Percentiles rank a stretch among this genome's conserved stretches.
These are phyloP conservation scores for Lactarius akahatsu DNA, from an alignment of 768 basidiomycete genomes.

Conservation along the genomic window DNA sequence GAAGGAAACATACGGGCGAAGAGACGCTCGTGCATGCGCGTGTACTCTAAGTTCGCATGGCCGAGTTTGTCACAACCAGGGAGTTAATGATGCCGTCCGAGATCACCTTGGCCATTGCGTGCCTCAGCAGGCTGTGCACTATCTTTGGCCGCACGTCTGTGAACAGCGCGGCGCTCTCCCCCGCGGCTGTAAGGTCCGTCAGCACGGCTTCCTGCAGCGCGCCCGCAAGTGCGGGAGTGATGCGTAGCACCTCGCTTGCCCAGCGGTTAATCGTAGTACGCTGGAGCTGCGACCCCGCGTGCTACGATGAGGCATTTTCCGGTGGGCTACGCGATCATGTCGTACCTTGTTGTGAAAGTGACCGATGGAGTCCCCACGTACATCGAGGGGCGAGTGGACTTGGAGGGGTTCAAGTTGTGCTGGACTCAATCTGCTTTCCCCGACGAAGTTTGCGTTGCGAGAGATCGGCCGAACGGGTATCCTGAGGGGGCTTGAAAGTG, in stretches of 20 bases:
- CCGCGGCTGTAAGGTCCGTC: slow-evolving; percentile 53
- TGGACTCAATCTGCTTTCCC: background rate
- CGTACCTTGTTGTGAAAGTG: slow-evolving; percentile 83
- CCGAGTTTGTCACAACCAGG: slow-evolving; percentile 81
- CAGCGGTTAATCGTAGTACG: slow-evolving; percentile 79
- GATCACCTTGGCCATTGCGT: slow-evolving; percentile 74
- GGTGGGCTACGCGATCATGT: background rate
- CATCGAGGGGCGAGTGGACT: slow-evolving; percentile 33
- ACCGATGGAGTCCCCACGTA: slow-evolving; percentile 66
- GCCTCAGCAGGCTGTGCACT: slow-evolving; percentile 75
- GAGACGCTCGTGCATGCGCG: slow-evolving; percentile 84
- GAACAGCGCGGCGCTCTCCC: slow-evolving; percentile 38
- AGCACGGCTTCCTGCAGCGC: slow-evolving; percentile 59
- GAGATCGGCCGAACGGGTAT: background rate
- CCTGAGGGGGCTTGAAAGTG: background rate
- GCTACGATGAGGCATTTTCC: background rate
- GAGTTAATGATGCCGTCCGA: slow-evolving; percentile 82
- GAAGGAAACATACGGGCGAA: slow-evolving; percentile 63
- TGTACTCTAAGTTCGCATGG: slow-evolving; percentile 78
- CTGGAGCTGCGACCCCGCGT: slow-evolving; percentile 55
- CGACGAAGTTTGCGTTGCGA: background rate
- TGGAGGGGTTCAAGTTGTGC: slow-evolving; percentile 30
- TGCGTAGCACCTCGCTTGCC: slow-evolving; percentile 71
- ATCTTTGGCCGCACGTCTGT: slow-evolving; percentile 54
- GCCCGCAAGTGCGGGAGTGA: slow-evolving; percentile 52